Conservation (phyloP, 2,329 filamentous ascomycete species). For the Trichoderma sp. region DNA sequence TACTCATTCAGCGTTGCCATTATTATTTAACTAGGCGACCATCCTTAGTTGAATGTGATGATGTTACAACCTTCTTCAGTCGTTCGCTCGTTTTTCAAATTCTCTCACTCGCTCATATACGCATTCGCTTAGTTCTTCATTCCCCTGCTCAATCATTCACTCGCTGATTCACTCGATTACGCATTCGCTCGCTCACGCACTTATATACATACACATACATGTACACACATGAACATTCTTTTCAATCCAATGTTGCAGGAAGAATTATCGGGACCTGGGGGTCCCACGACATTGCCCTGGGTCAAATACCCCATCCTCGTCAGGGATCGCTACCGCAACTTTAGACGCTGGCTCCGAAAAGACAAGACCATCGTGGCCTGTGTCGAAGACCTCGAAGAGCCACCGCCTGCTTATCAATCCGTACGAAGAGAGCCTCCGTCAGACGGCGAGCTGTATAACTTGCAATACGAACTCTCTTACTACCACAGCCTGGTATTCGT, state of each 20-base stretch:
- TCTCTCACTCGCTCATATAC: neutral
- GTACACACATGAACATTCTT: neutral
- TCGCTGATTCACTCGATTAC: neutral
- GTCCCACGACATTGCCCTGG: neutral
- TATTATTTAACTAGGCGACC: neutral
- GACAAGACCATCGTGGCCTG: neutral
- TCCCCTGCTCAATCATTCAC: neutral
- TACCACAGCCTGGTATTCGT: neutral
- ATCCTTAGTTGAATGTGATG: neutral
- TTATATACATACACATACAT: neutral
- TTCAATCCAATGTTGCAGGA: neutral
- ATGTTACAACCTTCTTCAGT: neutral
- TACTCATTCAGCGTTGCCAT: neutral
- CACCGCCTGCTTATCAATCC: constrained; percentile 24
- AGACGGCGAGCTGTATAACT: neutral
- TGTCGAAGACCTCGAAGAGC: constrained; percentile 17
- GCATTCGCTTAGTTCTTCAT: neutral
- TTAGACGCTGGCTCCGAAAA: neutral
- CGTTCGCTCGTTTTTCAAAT: neutral
- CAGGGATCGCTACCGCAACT: neutral
- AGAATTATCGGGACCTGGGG: neutral
- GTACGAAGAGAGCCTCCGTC: neutral
- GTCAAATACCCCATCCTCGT: neutral
- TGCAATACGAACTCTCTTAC: neutral
- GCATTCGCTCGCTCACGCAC: neutral